A percentile compares a stretch with the other conserved stretches of the same genome.
These are phyloP conservation scores for Cenococcum geophilum DNA, from an alignment of 495 filamentous ascomycete species.

Conservation along the genomic window DNA sequence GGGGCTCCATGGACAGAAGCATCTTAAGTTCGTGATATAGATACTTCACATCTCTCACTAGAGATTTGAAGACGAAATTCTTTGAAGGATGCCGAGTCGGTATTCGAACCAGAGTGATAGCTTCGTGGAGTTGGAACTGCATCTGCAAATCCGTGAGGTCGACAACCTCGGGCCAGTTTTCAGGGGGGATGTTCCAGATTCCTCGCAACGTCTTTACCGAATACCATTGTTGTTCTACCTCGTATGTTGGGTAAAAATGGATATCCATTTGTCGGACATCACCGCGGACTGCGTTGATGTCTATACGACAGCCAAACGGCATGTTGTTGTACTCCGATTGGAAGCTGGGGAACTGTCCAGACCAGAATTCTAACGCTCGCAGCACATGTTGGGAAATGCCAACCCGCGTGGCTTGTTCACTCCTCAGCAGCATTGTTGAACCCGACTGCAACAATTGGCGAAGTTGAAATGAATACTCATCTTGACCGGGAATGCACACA, in stretches of 20 bases:
- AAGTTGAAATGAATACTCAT: conserved; percentile 6
- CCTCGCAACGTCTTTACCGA: conserved; percentile 13
- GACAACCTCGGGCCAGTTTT: conserved; percentile 8
- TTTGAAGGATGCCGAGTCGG: conserved; percentile 2
- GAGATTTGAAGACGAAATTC: conserved; percentile 25
- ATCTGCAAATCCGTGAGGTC: conserved; percentile 11
- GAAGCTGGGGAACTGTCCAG: conserved; percentile 7
- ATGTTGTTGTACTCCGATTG: conserved; percentile 11
- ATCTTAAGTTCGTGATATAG: conserved; percentile 32
- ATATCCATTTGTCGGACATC: conserved; percentile 17
- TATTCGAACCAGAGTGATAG: conserved; percentile 19
- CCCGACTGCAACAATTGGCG: not conserved
- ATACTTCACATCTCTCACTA: conserved; percentile 29
- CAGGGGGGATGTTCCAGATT: conserved; percentile 9
- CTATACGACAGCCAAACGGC: conserved; percentile 22
- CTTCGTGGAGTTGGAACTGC: conserved; percentile 16
- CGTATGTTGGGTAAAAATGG: conserved; percentile 18
- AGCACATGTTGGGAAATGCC: conserved; percentile 15
- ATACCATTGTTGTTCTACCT: conserved; percentile 14
- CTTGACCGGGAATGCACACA: conserved; percentile 15
- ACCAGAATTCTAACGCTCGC: conserved; percentile 17
- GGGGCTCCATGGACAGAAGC: conserved; percentile 29
- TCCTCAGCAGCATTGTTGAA: not conserved
- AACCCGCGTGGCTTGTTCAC: not conserved
- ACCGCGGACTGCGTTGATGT: conserved; percentile 8